These are phyloP conservation scores for Purpureocillium lavendulum DNA, from an alignment of 2,329 filamentous ascomycete genomes.

Conservation along the genomic window DNA sequence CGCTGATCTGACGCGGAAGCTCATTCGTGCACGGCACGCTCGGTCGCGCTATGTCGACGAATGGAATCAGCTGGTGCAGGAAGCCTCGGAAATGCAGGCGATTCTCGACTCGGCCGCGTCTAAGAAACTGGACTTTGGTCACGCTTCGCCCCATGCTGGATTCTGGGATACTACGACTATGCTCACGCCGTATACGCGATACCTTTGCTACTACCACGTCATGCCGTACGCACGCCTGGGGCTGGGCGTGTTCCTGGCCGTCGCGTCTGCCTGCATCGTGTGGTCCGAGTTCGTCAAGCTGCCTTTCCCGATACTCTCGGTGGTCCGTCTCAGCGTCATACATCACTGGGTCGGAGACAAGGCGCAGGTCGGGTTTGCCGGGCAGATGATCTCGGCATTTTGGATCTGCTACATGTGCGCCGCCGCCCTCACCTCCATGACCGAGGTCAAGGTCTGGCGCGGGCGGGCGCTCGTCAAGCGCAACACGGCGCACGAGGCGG, in stretches of 20 bases:
- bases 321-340: slow-evolving; percentile 59
- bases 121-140: slow-evolving; percentile 69
- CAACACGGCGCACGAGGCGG: slow-evolving; percentile 86
- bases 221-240: slow-evolving; percentile 60
- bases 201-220: slow-evolving; percentile 65
- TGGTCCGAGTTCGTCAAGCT: slow-evolving; percentile 92
- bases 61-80: slow-evolving; percentile 72
- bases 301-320: slow-evolving; percentile 67
- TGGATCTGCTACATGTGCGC: slow-evolving; percentile 98
- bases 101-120: slow-evolving; percentile 79
- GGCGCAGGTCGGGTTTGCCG: slow-evolving; percentile 74
- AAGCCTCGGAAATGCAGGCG: slow-evolving; percentile 66
- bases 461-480: slow-evolving; percentile 82
- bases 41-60: slow-evolving; percentile 76
- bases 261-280: slow-evolving; percentile 75
- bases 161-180: slow-evolving; percentile 48
- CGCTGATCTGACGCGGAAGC: slow-evolving; percentile 75
- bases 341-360: slow-evolving; percentile 65
- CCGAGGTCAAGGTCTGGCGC: slow-evolving; percentile 95
- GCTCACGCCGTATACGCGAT: slow-evolving; percentile 74
- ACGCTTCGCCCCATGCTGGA: slow-evolving; percentile 44
- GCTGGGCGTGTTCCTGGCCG: slow-evolving; percentile 58
- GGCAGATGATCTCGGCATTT: slow-evolving; percentile 72
- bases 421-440: slow-evolving; percentile 78
- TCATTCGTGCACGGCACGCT: slow-evolving; percentile 75